phyloP scores from a whole-genome alignment of 768 basidiomycete genomes.

The Cyclocybe cylindracea region DNA sequence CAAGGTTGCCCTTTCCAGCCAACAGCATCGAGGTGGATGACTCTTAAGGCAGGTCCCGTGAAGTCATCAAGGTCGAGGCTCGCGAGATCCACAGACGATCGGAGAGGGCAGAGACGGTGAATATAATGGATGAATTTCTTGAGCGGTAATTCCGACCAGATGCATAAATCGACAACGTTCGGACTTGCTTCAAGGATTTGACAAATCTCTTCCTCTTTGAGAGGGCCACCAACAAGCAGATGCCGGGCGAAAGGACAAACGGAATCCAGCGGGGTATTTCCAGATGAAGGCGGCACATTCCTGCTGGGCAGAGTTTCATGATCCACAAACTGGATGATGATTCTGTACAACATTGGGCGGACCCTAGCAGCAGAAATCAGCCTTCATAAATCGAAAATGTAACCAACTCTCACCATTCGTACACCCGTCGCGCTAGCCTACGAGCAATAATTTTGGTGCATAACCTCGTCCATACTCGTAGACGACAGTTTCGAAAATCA shows the following conservation, averaged over 20 bases:
- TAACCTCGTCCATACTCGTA: no score
- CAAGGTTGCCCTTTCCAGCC: background rate
- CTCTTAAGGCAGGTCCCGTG: background rate
- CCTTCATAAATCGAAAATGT: no score
- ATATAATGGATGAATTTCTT: background rate
- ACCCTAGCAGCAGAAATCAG: no score
- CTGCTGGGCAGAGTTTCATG: no score
- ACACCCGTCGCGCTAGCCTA: no score
- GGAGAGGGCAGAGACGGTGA: background rate
- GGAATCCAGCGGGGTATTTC: background rate
- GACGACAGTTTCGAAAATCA: no score
- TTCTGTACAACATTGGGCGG: no score
- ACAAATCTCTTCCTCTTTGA: background rate
- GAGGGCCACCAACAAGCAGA: slow-evolving; percentile 12
- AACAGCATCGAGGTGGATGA: slow-evolving; percentile 9
- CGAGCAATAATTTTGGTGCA: no score
- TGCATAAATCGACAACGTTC: slow-evolving; percentile 6
- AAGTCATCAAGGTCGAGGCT: slow-evolving; percentile 1
- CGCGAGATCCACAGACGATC: slow-evolving; percentile 1
- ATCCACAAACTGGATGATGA: no score
- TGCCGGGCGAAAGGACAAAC: slow-evolving; percentile 7
- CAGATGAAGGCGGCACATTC: no score
- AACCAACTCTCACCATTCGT: no score
- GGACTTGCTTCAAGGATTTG: slow-evolving; percentile 8
- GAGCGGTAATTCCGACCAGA: slow-evolving; percentile 1